phyloP scores from a whole-genome alignment of 805 yeast genomes.

The Blastobotrys chiropterorum region DNA sequence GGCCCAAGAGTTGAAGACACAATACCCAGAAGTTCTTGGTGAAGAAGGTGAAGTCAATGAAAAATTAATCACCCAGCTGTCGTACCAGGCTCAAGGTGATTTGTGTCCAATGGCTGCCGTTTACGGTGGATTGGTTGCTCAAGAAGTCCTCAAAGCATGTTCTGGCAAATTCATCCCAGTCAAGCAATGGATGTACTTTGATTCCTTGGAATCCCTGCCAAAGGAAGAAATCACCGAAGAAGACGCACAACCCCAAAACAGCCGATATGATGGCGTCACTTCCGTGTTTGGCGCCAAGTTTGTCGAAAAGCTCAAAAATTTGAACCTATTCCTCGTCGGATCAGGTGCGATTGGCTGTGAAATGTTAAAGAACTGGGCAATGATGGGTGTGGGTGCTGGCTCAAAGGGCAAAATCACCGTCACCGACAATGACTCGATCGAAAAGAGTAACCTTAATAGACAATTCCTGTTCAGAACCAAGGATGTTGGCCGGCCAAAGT shows the following conservation, averaged over 20 bases:
- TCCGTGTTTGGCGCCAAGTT: slow-evolving; percentile 85
- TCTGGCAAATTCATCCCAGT: slow-evolving; percentile 94
- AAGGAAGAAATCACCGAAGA: slow-evolving; percentile 53
- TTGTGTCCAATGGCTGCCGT: slow-evolving; percentile 85
- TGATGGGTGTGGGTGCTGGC: slow-evolving; percentile 92
- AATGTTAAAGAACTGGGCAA: slow-evolving; percentile 96
- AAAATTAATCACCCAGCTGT: slow-evolving; percentile 59
- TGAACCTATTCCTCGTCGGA: slow-evolving; percentile 86
- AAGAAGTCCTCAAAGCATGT: slow-evolving; percentile 91
- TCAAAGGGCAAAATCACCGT: slow-evolving; percentile 76
- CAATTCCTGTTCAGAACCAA: slow-evolving; percentile 92
- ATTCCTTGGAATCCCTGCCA: slow-evolving; percentile 88
- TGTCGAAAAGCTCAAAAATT: slow-evolving; percentile 66
- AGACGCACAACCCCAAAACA: slow-evolving; percentile 64
- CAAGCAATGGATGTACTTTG: slow-evolving; percentile 88
- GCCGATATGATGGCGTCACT: slow-evolving; percentile 91
- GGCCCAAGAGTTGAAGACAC: slow-evolving; percentile 52
- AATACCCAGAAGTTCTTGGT: slow-evolving; percentile 54
- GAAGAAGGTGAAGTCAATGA: slow-evolving; percentile 53
- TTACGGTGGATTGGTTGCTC: slow-evolving; percentile 91
- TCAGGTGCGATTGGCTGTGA: slow-evolving; percentile 99
- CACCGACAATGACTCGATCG: slow-evolving; percentile 93
- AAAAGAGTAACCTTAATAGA: slow-evolving; percentile 91
- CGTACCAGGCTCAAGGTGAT: slow-evolving; percentile 88
- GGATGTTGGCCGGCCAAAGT: slow-evolving; percentile 88